Conservation (phyloP, 1,284 basidiomycete genomes). For the Sporisorium exsertum region DNA sequence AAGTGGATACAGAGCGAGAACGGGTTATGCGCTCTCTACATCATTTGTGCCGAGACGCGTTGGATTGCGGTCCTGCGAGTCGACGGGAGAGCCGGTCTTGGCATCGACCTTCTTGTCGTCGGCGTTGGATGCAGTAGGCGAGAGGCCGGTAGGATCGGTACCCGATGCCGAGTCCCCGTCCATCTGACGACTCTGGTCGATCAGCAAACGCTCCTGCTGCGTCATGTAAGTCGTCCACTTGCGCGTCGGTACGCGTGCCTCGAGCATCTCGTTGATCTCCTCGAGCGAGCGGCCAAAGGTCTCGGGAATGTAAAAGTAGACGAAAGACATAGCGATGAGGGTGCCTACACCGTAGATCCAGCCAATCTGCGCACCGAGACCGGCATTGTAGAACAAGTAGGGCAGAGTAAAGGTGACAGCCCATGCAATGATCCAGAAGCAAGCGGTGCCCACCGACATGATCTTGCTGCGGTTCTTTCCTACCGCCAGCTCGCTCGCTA, state of each 20-base stretch:
- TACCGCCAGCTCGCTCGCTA: constrained; percentile 69
- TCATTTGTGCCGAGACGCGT: constrained; percentile 38
- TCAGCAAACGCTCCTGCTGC: constrained; percentile 32
- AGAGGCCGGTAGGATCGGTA: constrained; percentile 31
- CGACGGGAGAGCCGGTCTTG: constrained; percentile 1
- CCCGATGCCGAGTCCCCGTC: constrained; percentile 24
- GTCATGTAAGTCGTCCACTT: constrained; percentile 57
- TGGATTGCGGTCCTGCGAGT: constrained; percentile 22
- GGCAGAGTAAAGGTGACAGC: constrained; percentile 68
- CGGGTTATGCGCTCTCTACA: constrained; percentile 17
- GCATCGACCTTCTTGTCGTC: constrained; percentile 38
- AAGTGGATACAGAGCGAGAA: not conserved
- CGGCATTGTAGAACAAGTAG: constrained; percentile 66
- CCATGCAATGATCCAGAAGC: constrained; percentile 72
- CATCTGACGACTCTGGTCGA: constrained; percentile 40
- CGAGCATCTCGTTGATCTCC: constrained; percentile 65
- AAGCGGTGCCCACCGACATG: constrained; percentile 71
- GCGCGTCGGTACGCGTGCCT: constrained; percentile 52
- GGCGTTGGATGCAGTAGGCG: constrained; percentile 20
- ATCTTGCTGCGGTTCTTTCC: constrained; percentile 71
- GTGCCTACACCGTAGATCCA: constrained; percentile 70
- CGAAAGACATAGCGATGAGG: constrained; percentile 70
- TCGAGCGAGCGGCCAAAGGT: constrained; percentile 59
- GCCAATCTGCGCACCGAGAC: constrained; percentile 70
- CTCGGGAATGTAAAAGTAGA: constrained; percentile 71